These are phyloP conservation scores for Ramaria sp. DNA, from an alignment of 768 basidiomycete genomes.

Conservation along the genomic window DNA sequence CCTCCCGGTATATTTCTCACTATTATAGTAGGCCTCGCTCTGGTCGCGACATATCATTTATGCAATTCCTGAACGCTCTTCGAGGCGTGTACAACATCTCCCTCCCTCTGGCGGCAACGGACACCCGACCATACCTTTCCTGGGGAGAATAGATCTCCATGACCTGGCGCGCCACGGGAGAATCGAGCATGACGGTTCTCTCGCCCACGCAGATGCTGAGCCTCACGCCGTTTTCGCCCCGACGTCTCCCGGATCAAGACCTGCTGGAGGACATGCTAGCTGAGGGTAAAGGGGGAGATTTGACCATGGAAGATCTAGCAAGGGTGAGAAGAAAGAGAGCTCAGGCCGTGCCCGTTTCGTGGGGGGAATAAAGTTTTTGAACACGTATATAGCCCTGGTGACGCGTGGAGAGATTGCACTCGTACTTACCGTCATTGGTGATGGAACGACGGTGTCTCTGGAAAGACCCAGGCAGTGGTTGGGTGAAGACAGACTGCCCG, in stretches of 20 bases:
- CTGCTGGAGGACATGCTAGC: constrained; percentile 18
- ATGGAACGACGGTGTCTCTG: not conserved
- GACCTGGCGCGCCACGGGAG: constrained; percentile 42
- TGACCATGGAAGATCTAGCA: not conserved
- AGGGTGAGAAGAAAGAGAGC: not conserved
- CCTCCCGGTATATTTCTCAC: not conserved
- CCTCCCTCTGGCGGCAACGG: constrained; percentile 30
- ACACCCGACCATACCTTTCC: not conserved
- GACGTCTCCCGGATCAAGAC: constrained; percentile 20
- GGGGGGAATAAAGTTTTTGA: not conserved
- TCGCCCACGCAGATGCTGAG: constrained; percentile 39
- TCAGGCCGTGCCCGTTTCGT: not conserved
- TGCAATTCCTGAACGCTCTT: constrained; percentile 38
- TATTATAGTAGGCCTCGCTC: not conserved
- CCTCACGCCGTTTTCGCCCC: constrained; percentile 30
- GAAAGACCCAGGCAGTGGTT: constrained; percentile 32
- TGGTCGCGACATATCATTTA: not conserved
- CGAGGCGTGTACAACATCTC: constrained; percentile 53
- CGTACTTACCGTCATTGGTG: not conserved
- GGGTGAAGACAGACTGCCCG: constrained; percentile 46
- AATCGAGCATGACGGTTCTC: constrained; percentile 56
- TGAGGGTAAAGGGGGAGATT: constrained; percentile 15
- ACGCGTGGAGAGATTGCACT: not conserved
- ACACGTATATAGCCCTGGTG: not conserved
- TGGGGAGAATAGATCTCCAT: constrained; percentile 28